Percentiles rank a stretch among this genome's conserved stretches.
phyloP scores from a whole-genome alignment of 1,139 yeast genomes.

The Ogataea hybrid region DNA sequence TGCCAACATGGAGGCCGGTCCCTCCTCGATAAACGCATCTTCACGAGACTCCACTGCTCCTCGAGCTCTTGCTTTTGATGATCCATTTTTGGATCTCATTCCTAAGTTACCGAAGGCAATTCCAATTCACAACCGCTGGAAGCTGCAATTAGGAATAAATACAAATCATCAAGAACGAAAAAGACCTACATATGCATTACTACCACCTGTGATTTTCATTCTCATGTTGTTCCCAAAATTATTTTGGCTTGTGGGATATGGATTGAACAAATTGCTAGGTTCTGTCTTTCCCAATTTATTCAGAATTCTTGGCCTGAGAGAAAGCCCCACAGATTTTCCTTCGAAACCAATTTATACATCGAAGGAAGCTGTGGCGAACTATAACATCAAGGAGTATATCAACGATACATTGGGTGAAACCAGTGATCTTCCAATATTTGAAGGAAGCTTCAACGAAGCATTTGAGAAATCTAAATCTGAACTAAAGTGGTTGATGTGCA shows the following conservation, averaged over 20 bases:
- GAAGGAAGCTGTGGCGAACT: conserved; percentile 18
- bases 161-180: conserved; percentile 3
- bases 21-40: neutral
- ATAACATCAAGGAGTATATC: conserved; percentile 22
- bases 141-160: conserved; percentile 29
- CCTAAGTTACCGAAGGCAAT: conserved; percentile 39
- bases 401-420: conserved; percentile 27
- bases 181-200: conserved; percentile 10
- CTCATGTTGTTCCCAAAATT: conserved; percentile 47
- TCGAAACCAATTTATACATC: conserved; percentile 28
- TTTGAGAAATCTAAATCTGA: conserved; percentile 42
- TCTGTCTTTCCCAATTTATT: conserved; percentile 31
- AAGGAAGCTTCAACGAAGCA: conserved; percentile 43
- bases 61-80: conserved; percentile 19
- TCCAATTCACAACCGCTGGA: conserved; percentile 36
- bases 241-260: conserved; percentile 33
- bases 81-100: conserved; percentile 40
- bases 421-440: conserved; percentile 26
- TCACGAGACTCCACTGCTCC: conserved; percentile 8
- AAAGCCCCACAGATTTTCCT: conserved; percentile 32
- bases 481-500: conserved; percentile 44
- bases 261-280: conserved; percentile 37
- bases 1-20: neutral
- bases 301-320: conserved; percentile 32
- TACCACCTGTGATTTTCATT: conserved; percentile 41